phyloP scores from a whole-genome alignment of 352 stramenopile species.

The Globisporangium uncinulatum region DNA sequence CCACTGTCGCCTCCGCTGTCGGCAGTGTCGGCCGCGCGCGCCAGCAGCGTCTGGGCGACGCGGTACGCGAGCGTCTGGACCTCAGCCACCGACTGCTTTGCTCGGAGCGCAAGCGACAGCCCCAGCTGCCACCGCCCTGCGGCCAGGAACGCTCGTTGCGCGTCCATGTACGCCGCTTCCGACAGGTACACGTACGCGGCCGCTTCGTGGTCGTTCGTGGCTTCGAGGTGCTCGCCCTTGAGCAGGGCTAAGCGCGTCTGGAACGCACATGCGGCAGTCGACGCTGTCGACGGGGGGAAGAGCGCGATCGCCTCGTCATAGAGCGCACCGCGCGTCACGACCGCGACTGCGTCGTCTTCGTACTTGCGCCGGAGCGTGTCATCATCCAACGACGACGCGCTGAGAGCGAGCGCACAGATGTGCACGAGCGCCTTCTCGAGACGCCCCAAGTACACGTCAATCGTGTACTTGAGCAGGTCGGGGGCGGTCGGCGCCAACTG shows the following conservation, averaged over 20 bases:
- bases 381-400: slow-evolving; percentile 9
- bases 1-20: background rate
- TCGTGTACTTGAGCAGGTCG: slow-evolving; percentile 46
- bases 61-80: slow-evolving; percentile 40
- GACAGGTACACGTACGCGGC: slow-evolving; percentile 65
- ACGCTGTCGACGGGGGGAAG: slow-evolving; percentile 22
- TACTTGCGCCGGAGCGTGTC: slow-evolving; percentile 10
- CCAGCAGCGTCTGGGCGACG: slow-evolving; percentile 46
- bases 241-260: slow-evolving; percentile 32
- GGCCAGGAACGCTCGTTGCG: slow-evolving; percentile 47
- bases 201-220: slow-evolving; percentile 31
- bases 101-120: slow-evolving; percentile 31
- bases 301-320: slow-evolving; percentile 46
- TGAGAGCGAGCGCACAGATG: slow-evolving; percentile 21
- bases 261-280: slow-evolving; percentile 15
- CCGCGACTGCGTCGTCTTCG: slow-evolving; percentile 26
- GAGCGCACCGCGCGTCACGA: slow-evolving; percentile 40
- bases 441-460: slow-evolving; percentile 47
- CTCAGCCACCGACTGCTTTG: slow-evolving; percentile 19
- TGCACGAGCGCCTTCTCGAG: slow-evolving; percentile 42
- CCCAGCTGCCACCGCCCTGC: slow-evolving; percentile 60
- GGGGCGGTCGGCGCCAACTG: slow-evolving; percentile 18
- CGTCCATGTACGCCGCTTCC: slow-evolving; percentile 27
- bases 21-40: slow-evolving; percentile 18
- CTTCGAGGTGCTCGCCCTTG: slow-evolving; percentile 43